These are phyloP conservation scores for Saccharomycopsis sp. DNA, from an alignment of 805 yeast species.

Conservation along the genomic window DNA sequence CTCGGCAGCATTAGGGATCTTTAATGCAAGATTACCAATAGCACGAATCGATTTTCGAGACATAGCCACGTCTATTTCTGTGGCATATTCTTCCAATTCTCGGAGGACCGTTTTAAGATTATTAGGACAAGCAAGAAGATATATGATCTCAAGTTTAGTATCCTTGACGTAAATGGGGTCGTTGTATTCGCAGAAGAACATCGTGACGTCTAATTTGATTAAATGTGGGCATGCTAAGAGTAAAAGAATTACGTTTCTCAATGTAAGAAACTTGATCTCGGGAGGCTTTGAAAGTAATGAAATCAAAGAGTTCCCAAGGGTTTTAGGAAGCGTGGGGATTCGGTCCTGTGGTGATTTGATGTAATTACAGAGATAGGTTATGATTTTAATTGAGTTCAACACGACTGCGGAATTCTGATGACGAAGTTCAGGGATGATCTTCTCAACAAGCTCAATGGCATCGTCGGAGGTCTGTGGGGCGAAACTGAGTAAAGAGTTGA, in stretches of 20 bases:
- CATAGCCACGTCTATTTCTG: conserved; percentile 81
- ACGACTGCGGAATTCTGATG: conserved; percentile 80
- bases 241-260: conserved; percentile 73
- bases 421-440: conserved; percentile 62
- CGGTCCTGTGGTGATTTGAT: conserved; percentile 48
- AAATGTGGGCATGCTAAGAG: conserved; percentile 60
- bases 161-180: conserved; percentile 87
- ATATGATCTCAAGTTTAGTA: conserved; percentile 82
- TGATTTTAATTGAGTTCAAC: conserved; percentile 64
- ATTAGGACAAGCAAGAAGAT: conserved; percentile 60
- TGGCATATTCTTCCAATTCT: conserved; percentile 80
- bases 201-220: conserved; percentile 59
- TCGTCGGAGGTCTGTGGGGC: conserved; percentile 67
- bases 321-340: conserved; percentile 47
- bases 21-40: conserved; percentile 82
- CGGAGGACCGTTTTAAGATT: conserved; percentile 57
- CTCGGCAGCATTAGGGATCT: conserved; percentile 52
- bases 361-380: conserved; percentile 69
- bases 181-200: conserved; percentile 75
- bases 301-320: conserved; percentile 62
- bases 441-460: conserved; percentile 59
- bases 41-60: conserved; percentile 84
- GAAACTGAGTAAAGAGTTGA: conserved; percentile 57
- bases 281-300: conserved; percentile 68
- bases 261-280: conserved; percentile 75